Evolutionary conservation across 345 rosid species (phyloP).

Genomic region (Acer campestre): DNA sequence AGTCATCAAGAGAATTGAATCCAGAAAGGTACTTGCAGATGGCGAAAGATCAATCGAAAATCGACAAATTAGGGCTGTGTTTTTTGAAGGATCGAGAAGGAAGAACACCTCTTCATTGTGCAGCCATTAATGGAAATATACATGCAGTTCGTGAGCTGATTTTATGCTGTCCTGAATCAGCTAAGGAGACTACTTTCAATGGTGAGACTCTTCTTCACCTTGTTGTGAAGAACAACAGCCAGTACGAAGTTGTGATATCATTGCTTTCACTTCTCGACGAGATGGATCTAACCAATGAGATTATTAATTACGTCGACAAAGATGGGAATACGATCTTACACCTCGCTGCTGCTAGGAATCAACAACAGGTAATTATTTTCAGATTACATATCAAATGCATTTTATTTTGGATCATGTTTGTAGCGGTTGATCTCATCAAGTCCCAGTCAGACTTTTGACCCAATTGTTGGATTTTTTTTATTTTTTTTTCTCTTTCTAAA

Average conservation of each 20-base stretch:
- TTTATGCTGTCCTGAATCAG: not conserved
- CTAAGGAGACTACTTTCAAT: not conserved
- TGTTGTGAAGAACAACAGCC: not conserved
- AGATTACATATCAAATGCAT: no score
- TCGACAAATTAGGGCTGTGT: not conserved
- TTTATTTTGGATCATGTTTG: no score
- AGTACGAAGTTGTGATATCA: not conserved
- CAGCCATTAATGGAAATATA: not conserved
- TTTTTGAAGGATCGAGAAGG: not conserved
- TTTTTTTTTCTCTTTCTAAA: no score
- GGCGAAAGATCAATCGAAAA: not conserved
- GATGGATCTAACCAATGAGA: not conserved
- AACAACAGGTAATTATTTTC: not conserved
- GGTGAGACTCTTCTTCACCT: conserved; percentile 1
- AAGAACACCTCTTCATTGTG: not conserved
- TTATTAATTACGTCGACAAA: not conserved
- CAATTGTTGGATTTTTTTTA: no score
- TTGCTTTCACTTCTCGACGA: not conserved
- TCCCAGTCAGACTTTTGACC: no score
- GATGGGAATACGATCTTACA: not conserved
- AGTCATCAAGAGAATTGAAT: not conserved
- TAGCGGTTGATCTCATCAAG: no score
- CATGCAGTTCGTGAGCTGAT: not conserved
- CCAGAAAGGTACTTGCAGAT: not conserved
- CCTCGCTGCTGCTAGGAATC: not conserved